Conservation (phyloP, 1,139 yeast genomes). For the Sugiyamaella grinbergsii region DNA sequence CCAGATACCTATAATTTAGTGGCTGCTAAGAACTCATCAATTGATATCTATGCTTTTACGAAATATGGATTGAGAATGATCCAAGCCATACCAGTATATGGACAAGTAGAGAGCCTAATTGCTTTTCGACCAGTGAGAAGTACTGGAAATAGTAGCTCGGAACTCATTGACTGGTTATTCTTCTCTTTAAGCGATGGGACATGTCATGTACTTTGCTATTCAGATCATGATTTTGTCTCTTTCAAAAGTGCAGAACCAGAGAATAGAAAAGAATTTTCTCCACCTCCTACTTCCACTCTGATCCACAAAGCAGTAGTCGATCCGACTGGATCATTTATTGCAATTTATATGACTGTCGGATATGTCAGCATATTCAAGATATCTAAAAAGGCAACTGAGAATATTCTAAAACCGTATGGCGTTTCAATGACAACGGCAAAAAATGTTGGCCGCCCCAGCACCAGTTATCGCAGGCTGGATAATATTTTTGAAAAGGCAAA, state of each 20-base stretch:
- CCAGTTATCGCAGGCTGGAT: too few species aligned
- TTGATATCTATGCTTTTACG: slow-evolving; percentile 14
- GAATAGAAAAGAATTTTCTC: not conserved
- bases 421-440: not conserved
- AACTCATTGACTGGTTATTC: slow-evolving; percentile 22
- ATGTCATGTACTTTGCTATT: slow-evolving; percentile 22
- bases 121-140: slow-evolving; percentile 22
- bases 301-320: slow-evolving; percentile 20
- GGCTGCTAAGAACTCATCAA: slow-evolving; percentile 13
- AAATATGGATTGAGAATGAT: slow-evolving; percentile 22
- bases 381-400: slow-evolving; percentile 5
- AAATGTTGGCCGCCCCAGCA: not conserved
- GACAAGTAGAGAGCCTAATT: slow-evolving; percentile 20
- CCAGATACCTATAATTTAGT: slow-evolving; percentile 14
- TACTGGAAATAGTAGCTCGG: not conserved
- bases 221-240: slow-evolving; percentile 20
- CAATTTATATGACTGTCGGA: slow-evolving; percentile 17
- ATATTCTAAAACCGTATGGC: not conserved
- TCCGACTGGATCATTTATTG: slow-evolving; percentile 21
- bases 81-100: slow-evolving; percentile 24
- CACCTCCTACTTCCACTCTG: slow-evolving; percentile 1
- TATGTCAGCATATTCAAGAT: slow-evolving; percentile 15
- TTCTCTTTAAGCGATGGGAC: slow-evolving; percentile 21
- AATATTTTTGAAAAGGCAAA: slow-evolving; percentile 12
- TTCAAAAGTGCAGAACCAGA: slow-evolving; percentile 6